These are phyloP conservation scores for Cryptococcus hybrid DNA, from an alignment of 1,284 basidiomycete species.

Conservation along the genomic window DNA sequence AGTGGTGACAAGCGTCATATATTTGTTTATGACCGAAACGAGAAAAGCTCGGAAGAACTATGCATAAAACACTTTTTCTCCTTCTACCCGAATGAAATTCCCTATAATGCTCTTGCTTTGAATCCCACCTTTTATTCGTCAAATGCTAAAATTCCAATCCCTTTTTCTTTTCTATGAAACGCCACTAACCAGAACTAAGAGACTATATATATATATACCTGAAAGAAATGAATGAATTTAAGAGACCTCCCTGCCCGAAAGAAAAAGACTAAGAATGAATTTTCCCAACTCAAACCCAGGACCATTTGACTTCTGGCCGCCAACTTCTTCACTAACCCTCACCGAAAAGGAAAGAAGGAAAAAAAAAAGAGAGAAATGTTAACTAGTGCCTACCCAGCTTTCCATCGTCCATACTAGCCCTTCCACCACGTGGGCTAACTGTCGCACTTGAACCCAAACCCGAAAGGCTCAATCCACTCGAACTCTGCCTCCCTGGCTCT, in stretches of 20 bases:
- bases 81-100: not conserved
- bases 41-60: too few species aligned
- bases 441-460: not conserved
- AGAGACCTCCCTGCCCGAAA: not conserved
- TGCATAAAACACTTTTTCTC: not conserved
- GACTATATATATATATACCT: not conserved
- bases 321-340: too few species aligned
- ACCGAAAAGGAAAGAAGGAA: not conserved
- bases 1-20: too few species aligned
- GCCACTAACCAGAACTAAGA: too few species aligned
- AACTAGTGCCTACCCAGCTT: slow-evolving; percentile 11
- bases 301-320: not conserved
- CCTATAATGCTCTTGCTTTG: not conserved
- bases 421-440: not conserved
- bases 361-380: slow-evolving; percentile 1
- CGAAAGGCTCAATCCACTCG: not conserved
- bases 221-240: not conserved
- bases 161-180: not conserved
- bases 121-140: not conserved
- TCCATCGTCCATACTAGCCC: slow-evolving; percentile 27
- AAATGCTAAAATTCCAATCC: not conserved
- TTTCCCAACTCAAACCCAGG: not conserved
- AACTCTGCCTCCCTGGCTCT: slow-evolving; percentile 1
- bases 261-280: not conserved
- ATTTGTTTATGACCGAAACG: too few species aligned